Base-by-base conservation (phyloP, 495 filamentous ascomycete species). In the Rhypophila decipiens region DNA sequence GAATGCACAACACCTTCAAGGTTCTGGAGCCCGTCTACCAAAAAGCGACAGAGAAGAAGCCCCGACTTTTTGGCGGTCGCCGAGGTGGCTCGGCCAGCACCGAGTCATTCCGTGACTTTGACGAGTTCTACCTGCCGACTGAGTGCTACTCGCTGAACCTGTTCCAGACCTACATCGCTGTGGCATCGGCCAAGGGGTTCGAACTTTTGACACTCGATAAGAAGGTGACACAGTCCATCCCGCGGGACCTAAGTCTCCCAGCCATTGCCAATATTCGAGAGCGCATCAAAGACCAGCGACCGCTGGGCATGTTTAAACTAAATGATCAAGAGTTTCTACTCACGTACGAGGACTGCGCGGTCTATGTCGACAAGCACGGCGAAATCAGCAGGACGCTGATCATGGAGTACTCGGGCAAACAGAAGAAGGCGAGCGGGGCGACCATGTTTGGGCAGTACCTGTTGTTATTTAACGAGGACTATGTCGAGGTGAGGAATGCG, bases 101-200 rank as follows among this genome's bases (percentile, higher is more conserved):
- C 3, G 93, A 97, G 57, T 93, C 91, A 62, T 97, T 96, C 81
- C 83, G 94, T 50, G 93, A 97, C 57, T 99, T 87, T 58, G 93
- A 96, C 68, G 91, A 96, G 45, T 99, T 99, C 67, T 99, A 96
- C 68, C 91, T 99, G 53, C 91, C 93, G 5, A 83, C 87, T n/a
- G 93, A 99, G 61, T 93, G 87, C 60, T 95, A 85, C 65, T 84
- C 85, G 21, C 87, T 99, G 58, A 96, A 96, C 68, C 79, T 99
- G 39, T 97, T 97, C 77, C 88, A 96, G 64, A 84, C 80, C 1
- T 89, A 86, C 44, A 86, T 99, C 22, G 87, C 93, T 21, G 87
- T 99, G 34, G 82, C 87, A 18, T 97, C 93, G 3, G 78, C 86
- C 20, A 86, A 85, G 47, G 91, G 93, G n/a, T 88, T 99, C 55